A percentile compares a stretch with the other conserved stretches of the same genome.
Evolutionary conservation across 1,284 basidiomycete genomes (phyloP).

Genomic region (Blastosporella zonata): DNA sequence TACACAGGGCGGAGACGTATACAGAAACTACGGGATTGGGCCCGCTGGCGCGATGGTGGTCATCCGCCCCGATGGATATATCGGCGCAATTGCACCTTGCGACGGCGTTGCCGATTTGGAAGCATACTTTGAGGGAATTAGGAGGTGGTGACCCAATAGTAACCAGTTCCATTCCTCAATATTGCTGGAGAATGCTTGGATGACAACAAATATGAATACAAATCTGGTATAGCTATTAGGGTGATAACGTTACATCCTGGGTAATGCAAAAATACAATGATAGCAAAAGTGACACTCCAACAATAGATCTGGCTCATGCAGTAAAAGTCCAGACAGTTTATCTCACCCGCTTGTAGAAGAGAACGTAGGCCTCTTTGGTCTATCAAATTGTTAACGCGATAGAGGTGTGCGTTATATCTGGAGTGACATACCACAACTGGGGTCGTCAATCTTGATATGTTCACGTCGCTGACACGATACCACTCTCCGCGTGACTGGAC

Average conservation of each 20-base stretch:
- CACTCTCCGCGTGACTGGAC: conserved; percentile 78
- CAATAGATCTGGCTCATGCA: conserved; percentile 18
- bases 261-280: conserved; percentile 26
- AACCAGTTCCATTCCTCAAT: not conserved
- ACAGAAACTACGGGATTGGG: conserved; percentile 56
- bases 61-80: conserved; percentile 74
- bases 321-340: conserved; percentile 31
- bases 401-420: conserved; percentile 3
- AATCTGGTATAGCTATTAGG: conserved; percentile 22
- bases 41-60: conserved; percentile 58
- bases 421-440: conserved; percentile 77
- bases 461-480: conserved; percentile 88
- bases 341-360: conserved; percentile 79
- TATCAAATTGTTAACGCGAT: conserved; percentile 31
- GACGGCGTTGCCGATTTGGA: conserved; percentile 17
- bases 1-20: conserved; percentile 42
- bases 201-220: conserved; percentile 5
- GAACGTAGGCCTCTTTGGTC: conserved; percentile 85
- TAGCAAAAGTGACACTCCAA: conserved; percentile 2
- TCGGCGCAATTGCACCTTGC: conserved; percentile 39
- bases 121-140: conserved; percentile 20
- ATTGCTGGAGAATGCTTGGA: not conserved
- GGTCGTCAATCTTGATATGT: conserved; percentile 65
- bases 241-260: conserved; percentile 26
- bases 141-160: not conserved